phyloP scores from a whole-genome alignment of 2,329 filamentous ascomycete genomes.

The Calcarisporium arbuscula region DNA sequence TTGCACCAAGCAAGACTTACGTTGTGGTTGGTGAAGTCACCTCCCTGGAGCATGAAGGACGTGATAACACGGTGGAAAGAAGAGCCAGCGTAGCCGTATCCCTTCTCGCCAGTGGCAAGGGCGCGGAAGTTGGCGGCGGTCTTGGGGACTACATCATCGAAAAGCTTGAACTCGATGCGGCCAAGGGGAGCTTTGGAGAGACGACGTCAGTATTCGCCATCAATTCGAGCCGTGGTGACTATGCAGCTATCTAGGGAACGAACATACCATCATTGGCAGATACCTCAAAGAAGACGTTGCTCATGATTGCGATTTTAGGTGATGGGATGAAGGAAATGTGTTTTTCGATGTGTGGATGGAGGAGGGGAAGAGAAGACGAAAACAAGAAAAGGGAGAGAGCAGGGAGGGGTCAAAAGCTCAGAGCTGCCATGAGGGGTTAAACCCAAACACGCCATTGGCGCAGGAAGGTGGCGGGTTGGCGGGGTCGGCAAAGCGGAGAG shows the following conservation, averaged over 20 bases:
- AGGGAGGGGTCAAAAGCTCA: no score
- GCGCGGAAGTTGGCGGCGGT: constrained; percentile 11
- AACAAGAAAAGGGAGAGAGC: no score
- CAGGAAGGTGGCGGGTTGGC: no score
- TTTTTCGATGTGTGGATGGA: no score
- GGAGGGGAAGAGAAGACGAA: no score
- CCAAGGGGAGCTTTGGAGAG: constrained; percentile 8
- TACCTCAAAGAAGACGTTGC: constrained; percentile 12
- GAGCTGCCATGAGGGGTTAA: no score
- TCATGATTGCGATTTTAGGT: no score
- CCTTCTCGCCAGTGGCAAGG: constrained; percentile 10
- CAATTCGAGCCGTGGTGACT: background rate
- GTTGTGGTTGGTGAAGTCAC: constrained; percentile 45
- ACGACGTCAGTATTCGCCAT: background rate
- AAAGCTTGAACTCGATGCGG: constrained; percentile 7
- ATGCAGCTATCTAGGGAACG: background rate
- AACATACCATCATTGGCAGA: constrained; percentile 11
- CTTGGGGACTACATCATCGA: constrained; percentile 7
- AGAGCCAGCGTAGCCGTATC: constrained; percentile 7
- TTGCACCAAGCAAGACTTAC: background rate
- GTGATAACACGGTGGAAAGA: constrained; percentile 9
- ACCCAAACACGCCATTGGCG: no score
- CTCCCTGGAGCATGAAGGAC: constrained; percentile 10
- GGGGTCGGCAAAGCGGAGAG: no score
- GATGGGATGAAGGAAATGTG: no score